Base-by-base conservation (phyloP, 2,329 filamentous ascomycete genomes). In the Stachybotrys chlorohalonatus region DNA sequence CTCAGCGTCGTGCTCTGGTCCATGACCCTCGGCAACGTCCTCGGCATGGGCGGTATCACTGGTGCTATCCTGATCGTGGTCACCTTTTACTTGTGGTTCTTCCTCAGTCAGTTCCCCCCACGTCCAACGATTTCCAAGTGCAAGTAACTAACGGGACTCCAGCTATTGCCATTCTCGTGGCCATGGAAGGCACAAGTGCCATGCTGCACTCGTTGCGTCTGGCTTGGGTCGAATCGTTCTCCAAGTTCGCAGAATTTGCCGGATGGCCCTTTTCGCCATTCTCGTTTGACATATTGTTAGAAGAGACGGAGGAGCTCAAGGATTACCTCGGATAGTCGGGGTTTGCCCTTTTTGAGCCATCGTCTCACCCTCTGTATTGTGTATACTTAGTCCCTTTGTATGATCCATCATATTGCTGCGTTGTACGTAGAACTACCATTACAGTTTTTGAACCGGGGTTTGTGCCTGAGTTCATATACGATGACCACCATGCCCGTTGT, bases 181-280 rank as follows among this genome's bases (percentile, higher is more conserved):
- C 94, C 64, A 96, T 96, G 92, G 92, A 96, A 71, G 92, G 92
- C 60, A 96, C 93, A 36, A 93, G 88, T 73, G 92, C 92, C 64
- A 96, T 96, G 92, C 79, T 95, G 75, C 91, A 96, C 75, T 90
- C 86, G 57, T 81, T 96, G 63, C 83, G 92, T 78, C 76, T 96
- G 66, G 92, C 95, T 64, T 96, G 92, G 92, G 92, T 96, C 59
- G 93, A 96, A 73, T 93, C 92, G 16, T 96, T 96, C 84, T 95
- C 90, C 75, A 96, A 96, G 77, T 93, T 95, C 77, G 95, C 95
- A 72, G 86, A 95, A 68, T 94, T 94, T 66, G 88, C 89, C 56
- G 92, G 92, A 53, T 84, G 91, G 71, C 80, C 90, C 1, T 96
- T 96, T 72, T 79, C 86, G 66, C 92, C 92, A 5, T 96, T 96